Conservation (phyloP, 1,284 basidiomycete species). For the Ceratobasidium sp. region DNA sequence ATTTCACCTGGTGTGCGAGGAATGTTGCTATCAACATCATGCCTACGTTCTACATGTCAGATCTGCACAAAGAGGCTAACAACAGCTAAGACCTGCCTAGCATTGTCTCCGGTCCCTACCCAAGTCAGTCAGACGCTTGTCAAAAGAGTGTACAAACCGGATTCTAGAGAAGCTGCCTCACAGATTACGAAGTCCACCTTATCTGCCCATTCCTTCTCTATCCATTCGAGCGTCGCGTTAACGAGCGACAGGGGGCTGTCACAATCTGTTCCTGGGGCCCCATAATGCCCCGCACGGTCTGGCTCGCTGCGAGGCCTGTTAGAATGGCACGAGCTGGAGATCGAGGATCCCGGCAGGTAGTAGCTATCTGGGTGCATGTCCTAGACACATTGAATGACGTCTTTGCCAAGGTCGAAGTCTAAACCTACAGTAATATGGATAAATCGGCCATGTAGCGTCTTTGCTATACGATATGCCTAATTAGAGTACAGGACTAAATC, state of each 20-base stretch:
- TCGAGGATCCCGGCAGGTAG: constrained; percentile 67
- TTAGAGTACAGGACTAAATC: constrained; percentile 16
- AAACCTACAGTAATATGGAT: constrained; percentile 71
- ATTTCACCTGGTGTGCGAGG: constrained; percentile 90
- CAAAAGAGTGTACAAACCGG: background rate
- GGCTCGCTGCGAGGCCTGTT: constrained; percentile 62
- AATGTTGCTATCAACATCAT: constrained; percentile 86
- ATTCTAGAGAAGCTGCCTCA: constrained; percentile 58
- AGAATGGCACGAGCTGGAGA: constrained; percentile 74
- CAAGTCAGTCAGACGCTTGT: background rate
- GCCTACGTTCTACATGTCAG: constrained; percentile 65
- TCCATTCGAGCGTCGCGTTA: constrained; percentile 85
- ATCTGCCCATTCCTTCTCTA: constrained; percentile 83
- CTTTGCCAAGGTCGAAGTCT: constrained; percentile 7
- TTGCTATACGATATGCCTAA: constrained; percentile 47
- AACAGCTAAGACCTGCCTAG: constrained; percentile 67
- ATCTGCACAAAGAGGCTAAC: background rate
- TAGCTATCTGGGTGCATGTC: constrained; percentile 85
- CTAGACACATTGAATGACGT: constrained; percentile 6
- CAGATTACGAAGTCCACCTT: constrained; percentile 94
- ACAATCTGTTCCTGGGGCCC: constrained; percentile 82
- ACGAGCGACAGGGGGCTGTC: constrained; percentile 86
- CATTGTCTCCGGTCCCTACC: constrained; percentile 93
- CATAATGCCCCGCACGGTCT: constrained; percentile 68
- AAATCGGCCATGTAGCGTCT: constrained; percentile 78